phyloP scores from a whole-genome alignment of 2,329 filamentous ascomycete species.

The Fusarium sp. region DNA sequence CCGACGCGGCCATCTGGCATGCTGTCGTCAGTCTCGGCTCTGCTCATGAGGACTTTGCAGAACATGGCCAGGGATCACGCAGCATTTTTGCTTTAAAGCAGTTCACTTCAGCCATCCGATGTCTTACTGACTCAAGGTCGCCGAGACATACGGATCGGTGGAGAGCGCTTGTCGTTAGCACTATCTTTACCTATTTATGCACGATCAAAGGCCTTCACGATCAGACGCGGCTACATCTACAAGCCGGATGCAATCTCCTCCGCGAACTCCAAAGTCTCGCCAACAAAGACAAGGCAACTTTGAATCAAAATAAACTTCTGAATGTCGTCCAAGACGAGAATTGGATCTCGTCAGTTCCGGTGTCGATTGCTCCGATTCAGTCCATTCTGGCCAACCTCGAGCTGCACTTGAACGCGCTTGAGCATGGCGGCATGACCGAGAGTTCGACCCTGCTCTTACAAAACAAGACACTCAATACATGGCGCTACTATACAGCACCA shows the following conservation, averaged over 20 bases:
- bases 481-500: constrained; percentile 8
- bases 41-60: not conserved
- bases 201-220: constrained; percentile 3
- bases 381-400: not conserved
- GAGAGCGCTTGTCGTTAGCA: constrained; percentile 13
- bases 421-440: not conserved
- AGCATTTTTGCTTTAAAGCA: not conserved
- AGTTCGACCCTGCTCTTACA: not conserved
- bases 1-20: constrained; percentile 17
- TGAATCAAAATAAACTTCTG: not conserved
- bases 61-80: not conserved
- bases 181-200: constrained; percentile 9
- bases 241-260: constrained; percentile 9
- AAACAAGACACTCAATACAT: not conserved
- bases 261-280: not conserved
- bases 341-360: not conserved
- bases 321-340: no score
- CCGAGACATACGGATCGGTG: constrained; percentile 1
- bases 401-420: not conserved
- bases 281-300: not conserved
- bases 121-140: not conserved
- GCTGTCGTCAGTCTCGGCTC: constrained; percentile 15
- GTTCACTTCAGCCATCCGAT: not conserved
- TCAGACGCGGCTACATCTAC: not conserved
- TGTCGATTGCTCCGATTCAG: not conserved